A percentile compares a stretch with the other conserved stretches of the same genome.
Evolutionary conservation across 176 grass and related monocot genomes (phyloP).

Genomic region (Zoysia japonica): DNA sequence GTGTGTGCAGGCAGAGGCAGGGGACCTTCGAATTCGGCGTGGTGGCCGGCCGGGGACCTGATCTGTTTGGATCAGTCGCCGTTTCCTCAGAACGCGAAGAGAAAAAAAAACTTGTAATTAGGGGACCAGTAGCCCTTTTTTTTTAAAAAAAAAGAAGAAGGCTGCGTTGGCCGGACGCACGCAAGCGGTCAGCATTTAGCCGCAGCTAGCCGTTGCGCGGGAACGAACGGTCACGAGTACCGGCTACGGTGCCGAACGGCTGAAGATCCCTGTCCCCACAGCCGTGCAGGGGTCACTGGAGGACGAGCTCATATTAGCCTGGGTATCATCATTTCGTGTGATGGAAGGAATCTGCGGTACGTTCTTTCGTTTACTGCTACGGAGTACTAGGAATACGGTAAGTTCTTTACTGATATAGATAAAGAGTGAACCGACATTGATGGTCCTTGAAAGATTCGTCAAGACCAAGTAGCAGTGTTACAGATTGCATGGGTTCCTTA

Average conservation of each 20-base stretch:
- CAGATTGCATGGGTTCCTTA: no score
- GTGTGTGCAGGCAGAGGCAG: background rate
- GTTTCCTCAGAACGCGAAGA: conserved; percentile 41
- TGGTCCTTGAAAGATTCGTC: no score
- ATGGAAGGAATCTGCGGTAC: no score
- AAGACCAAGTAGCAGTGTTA: no score
- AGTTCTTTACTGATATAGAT: no score
- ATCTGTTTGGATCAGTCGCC: conserved; percentile 38
- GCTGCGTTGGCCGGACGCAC: background rate
- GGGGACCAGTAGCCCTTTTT: conserved; percentile 62
- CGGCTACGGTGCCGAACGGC: background rate
- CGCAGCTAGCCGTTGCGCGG: conserved; percentile 61
- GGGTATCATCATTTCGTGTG: no score
- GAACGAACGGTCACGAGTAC: conserved; percentile 20
- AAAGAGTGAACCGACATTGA: no score
- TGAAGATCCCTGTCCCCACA: no score
- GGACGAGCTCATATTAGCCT: no score
- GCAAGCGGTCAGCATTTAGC: conserved; percentile 42
- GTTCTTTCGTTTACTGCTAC: no score
- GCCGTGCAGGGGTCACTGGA: no score
- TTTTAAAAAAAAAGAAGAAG: conserved; percentile 14
- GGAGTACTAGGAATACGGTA: no score
- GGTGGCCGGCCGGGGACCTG: background rate
- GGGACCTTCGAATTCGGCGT: conserved; percentile 63
- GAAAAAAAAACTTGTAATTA: background rate